A percentile compares a stretch with the other conserved stretches of the same genome.
Conservation (phyloP, 176 grass and related monocot genomes). For the Cocos nucifera region DNA sequence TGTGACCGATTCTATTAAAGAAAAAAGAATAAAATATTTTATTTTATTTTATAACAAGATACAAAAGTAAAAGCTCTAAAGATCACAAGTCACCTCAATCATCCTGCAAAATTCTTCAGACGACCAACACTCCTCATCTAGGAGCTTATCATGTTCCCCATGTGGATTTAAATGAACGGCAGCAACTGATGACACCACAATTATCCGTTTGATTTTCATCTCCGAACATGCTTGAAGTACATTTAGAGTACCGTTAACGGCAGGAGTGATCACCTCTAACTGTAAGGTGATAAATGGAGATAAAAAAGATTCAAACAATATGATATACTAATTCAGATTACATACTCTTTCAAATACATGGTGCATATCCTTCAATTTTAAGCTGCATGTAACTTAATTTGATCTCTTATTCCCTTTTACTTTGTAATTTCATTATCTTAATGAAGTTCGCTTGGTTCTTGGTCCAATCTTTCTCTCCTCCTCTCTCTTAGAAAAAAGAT, state of each 20-base stretch:
- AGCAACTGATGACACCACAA: constrained; percentile 29
- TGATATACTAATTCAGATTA: no score
- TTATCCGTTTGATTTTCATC: constrained; percentile 30
- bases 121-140: constrained; percentile 41
- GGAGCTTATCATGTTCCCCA: constrained; percentile 20
- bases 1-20: background rate
- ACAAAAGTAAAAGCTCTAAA: background rate
- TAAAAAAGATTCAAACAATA: no score
- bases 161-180: constrained; percentile 33
- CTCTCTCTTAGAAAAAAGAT: no score
- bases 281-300: constrained; percentile 10
- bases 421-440: no score
- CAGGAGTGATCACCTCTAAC: constrained; percentile 27
- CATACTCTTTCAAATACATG: no score
- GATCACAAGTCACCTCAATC: constrained; percentile 11
- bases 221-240: constrained; percentile 24
- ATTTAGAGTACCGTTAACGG: constrained; percentile 37
- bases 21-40: no score
- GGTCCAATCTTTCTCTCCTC: no score
- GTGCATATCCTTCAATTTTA: no score
- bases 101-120: constrained; percentile 26
- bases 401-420: no score
- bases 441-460: no score
- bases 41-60: no score
- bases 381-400: no score